Percentiles rank a stretch among this genome's conserved stretches.
phyloP scores from a whole-genome alignment of 2,329 filamentous ascomycete species.

The Periconia sp. region DNA sequence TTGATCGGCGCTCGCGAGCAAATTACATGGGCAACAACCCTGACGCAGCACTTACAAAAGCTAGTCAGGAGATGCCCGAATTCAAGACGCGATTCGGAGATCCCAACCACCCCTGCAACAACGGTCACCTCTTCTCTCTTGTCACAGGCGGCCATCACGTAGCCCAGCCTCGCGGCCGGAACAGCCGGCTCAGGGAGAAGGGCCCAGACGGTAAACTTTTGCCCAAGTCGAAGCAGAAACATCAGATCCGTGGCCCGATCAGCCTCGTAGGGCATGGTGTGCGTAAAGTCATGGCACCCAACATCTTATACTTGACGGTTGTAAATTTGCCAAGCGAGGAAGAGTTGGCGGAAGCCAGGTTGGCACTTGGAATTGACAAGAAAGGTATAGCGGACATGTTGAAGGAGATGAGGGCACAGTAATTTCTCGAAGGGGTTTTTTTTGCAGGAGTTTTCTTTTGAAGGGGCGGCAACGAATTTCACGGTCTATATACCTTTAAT shows the following conservation, averaged over 20 bases:
- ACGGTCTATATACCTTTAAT: too few relatives aligned
- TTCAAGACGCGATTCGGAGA: conserved; percentile 59
- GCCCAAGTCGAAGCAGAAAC: conserved; percentile 13
- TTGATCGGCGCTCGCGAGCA: conserved; percentile 57
- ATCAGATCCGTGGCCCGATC: conserved; percentile 11
- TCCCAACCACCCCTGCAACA: conserved; percentile 59
- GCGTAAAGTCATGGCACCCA: conserved; percentile 17
- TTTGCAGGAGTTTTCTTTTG: too few relatives aligned
- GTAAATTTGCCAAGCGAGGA: conserved; percentile 31
- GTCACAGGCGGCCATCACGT: conserved; percentile 37
- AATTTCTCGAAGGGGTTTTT: too few relatives aligned
- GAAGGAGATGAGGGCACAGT: conserved; percentile 2
- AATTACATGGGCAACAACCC: conserved; percentile 50
- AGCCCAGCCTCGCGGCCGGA: conserved; percentile 10
- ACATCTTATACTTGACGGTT: conserved; percentile 31
- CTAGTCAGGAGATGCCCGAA: conserved; percentile 24
- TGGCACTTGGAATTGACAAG: conserved; percentile 10
- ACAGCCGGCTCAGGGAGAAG: conserved; percentile 7
- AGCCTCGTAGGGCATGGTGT: conserved; percentile 13
- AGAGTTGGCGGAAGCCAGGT: conserved; percentile 24
- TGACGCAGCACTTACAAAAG: conserved; percentile 37
- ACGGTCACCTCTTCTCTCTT: conserved; percentile 54
- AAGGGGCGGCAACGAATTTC: too few relatives aligned
- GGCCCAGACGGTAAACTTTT: conserved; percentile 21
- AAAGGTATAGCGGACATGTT: conserved; percentile 13